These are phyloP conservation scores for Colletotrichum sansevieriae DNA, from an alignment of 2,329 filamentous ascomycete species.

Conservation along the genomic window DNA sequence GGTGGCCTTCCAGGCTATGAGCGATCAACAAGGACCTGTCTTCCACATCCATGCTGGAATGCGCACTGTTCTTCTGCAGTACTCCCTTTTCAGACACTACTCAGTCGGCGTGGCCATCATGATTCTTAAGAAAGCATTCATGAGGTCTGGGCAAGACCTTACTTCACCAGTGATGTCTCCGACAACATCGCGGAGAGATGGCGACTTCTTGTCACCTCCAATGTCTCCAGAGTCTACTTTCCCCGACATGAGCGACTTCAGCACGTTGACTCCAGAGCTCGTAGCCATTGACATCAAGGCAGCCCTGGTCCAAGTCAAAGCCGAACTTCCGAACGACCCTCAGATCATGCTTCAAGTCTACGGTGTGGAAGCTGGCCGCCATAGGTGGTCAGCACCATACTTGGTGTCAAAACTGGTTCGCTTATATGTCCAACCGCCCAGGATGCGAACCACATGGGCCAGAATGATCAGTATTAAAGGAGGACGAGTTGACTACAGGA, in stretches of 20 bases:
- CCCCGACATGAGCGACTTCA: constrained; percentile 49
- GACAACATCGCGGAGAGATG: constrained; percentile 46
- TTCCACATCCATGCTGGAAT: constrained; percentile 89
- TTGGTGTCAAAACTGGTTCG: constrained; percentile 81
- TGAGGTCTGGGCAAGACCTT: constrained; percentile 62
- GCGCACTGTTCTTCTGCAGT: constrained; percentile 84
- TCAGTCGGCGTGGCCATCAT: constrained; percentile 84
- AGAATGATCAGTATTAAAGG: constrained; percentile 87
- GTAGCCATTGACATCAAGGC: constrained; percentile 86
- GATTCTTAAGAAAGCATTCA: constrained; percentile 79
- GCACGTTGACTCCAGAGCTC: constrained; percentile 69
- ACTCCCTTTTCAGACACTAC: constrained; percentile 95
- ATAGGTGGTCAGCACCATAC: constrained; percentile 90
- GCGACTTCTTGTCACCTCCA: constrained; percentile 55
- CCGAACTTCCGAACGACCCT: constrained; percentile 89
- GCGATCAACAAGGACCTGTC: constrained; percentile 87
- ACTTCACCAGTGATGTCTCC: constrained; percentile 42
- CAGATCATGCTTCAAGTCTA: constrained; percentile 91
- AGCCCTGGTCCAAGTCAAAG: constrained; percentile 87
- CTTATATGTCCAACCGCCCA: constrained; percentile 89
- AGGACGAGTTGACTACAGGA: constrained; percentile 83
- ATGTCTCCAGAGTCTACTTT: constrained; percentile 50
- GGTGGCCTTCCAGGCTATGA: constrained; percentile 84
- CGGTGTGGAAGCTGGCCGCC: constrained; percentile 82
- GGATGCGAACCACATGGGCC: constrained; percentile 87